Base-by-base conservation (phyloP, 768 basidiomycete species). In the Trametopsis cervina region DNA sequence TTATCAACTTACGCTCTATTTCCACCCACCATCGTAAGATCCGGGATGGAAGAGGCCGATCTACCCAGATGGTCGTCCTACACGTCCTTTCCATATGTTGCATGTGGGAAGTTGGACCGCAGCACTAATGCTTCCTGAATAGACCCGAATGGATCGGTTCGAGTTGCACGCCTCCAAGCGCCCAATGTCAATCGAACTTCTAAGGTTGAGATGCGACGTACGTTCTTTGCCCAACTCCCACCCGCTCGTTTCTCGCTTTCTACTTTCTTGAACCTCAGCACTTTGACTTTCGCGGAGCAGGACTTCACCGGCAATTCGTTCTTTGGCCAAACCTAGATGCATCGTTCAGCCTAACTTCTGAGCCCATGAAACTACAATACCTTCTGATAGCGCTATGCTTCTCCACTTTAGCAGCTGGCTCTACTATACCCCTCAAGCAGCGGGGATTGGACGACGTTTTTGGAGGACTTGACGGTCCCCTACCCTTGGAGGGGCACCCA, bases 401-500 rank as follows among this genome's bases (percentile, higher is more conserved):
- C 25, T 36, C 24, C 20, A 13, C 7, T 36, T 43, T 23, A 12
- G 39, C 20, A 17, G 9, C 35, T 12, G 25, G 27, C 27, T 44
- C 51, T 4, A 15, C 23, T 11, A n/a, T 41, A 6, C 27, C 41
- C 10, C 29, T 40, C 18, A 18, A 1, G n/a, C 9, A 29, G 9
- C 39, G 51, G 18, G 51, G 40, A n/a, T 25, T 52, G n/a, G 20
- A 35, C 17, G 51, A 47, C 21, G 51, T 46, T 9, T 47, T 52
- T 25, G 45, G 33, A 12, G 45, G 45, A 46, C 35, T 46, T 7
- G 45, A 46, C 17, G 4, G n/a, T n/a, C 25, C 44, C 15, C 11
- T 10, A 38, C 11, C 37, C 17, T 5, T 20, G 9, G 39, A 40
- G 17, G 15, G 9, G 29, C 29, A 46, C 15, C 15, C 20, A 2